phyloP scores from a whole-genome alignment of 345 rosid genomes.

The Citrus trifoliata region DNA sequence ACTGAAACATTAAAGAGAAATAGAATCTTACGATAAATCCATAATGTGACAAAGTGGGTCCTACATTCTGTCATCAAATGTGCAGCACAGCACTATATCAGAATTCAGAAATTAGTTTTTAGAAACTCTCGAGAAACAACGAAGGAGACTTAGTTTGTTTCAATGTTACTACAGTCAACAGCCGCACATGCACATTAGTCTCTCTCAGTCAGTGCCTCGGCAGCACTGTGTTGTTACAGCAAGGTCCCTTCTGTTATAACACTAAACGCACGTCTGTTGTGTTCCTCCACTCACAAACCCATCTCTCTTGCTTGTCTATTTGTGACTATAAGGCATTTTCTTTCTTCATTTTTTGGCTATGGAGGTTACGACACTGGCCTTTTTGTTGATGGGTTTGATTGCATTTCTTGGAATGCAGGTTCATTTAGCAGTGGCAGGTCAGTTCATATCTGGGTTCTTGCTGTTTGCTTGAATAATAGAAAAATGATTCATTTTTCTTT shows the following conservation, averaged over 20 bases:
- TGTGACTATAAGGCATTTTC: neutral
- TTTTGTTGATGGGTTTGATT: constrained; percentile 44
- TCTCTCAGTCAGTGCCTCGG: neutral
- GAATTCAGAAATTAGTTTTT: neutral
- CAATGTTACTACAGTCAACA: neutral
- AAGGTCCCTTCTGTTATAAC: constrained; percentile 6
- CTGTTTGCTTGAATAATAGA: neutral
- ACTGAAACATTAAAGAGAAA: neutral
- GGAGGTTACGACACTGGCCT: constrained; percentile 27
- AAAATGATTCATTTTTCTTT: neutral
- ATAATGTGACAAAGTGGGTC: neutral
- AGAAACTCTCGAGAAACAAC: neutral
- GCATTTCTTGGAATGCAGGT: constrained; percentile 45
- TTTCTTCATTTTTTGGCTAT: constrained; percentile 27
- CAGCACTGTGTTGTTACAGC: neutral
- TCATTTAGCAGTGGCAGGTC: constrained; percentile 52
- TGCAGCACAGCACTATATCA: neutral
- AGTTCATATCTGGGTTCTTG: constrained; percentile 11
- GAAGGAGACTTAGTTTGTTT: neutral
- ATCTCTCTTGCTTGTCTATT: constrained; percentile 15
- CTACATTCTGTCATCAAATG: neutral
- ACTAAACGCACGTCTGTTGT: constrained; percentile 6
- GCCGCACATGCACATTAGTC: neutral
- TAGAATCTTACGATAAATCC: neutral
- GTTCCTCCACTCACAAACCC: constrained; percentile 25